Conservation (phyloP, 139 green algal genomes). For the Mesostigma viride region DNA sequence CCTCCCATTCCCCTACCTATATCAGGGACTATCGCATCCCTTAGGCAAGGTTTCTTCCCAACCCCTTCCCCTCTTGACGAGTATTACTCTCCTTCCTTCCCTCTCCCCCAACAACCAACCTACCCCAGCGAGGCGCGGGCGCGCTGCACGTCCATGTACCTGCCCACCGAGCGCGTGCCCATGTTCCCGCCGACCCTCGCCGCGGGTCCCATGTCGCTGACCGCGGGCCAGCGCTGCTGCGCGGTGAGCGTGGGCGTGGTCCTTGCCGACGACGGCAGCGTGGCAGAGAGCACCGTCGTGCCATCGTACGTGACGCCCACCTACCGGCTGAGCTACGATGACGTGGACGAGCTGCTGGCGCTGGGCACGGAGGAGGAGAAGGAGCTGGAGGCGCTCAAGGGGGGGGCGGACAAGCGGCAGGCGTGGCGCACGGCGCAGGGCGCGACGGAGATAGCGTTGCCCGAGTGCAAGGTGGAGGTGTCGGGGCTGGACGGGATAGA, state of each 20-base stretch:
- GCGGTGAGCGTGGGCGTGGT: conserved; percentile 49
- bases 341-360: conserved; percentile 48
- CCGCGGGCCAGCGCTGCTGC: conserved; percentile 17
- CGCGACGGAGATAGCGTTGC: too few species aligned
- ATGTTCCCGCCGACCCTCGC: conserved; percentile 75
- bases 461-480: too few species aligned
- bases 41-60: too few species aligned
- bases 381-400: conserved; percentile 30
- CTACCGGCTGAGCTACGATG: conserved; percentile 62
- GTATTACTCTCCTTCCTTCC: too few species aligned
- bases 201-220: conserved; percentile 64
- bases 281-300: conserved; percentile 34
- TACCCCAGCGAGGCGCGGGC: too few species aligned
- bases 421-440: conserved; percentile 30
- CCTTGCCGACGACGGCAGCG: conserved; percentile 46
- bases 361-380: conserved; percentile 24
- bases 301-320: conserved; percentile 40
- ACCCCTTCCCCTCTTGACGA: too few species aligned
- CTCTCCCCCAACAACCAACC: too few species aligned
- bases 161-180: conserved; percentile 55
- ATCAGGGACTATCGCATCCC: too few species aligned
- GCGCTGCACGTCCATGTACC: conserved; percentile 66
- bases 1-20: too few species aligned
- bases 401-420: conserved; percentile 7
- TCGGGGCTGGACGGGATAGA: too few species aligned